A percentile compares a stretch with the other conserved stretches of the same genome.
Conservation (phyloP, 768 basidiomycete genomes). For the Pulveroboletus sp. region DNA sequence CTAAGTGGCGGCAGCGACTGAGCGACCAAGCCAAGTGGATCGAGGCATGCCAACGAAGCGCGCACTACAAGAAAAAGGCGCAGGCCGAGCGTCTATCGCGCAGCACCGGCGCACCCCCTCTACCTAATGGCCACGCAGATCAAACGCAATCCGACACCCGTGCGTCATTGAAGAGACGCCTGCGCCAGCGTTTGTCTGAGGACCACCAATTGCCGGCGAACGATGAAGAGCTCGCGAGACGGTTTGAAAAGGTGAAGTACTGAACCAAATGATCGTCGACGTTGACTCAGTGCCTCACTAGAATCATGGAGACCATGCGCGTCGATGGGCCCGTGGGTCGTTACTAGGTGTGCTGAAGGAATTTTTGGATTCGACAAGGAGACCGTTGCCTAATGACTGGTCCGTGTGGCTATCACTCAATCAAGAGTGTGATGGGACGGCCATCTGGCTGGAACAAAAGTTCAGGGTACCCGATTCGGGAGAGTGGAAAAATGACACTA, state of each 20-base stretch:
- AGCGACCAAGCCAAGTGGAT: conserved; percentile 49
- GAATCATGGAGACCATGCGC: conserved; percentile 70
- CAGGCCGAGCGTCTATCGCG: conserved; percentile 30
- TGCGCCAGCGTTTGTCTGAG: conserved; percentile 32
- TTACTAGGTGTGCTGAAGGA: conserved; percentile 43
- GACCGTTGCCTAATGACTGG: conserved; percentile 42
- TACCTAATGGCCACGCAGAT: conserved; percentile 20
- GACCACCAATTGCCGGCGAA: conserved; percentile 52
- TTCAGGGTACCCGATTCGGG: conserved; percentile 66
- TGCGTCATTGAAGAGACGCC: conserved; percentile 24
- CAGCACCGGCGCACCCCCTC: conserved; percentile 11
- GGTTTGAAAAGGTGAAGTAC: conserved; percentile 58
- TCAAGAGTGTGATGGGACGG: conserved; percentile 66
- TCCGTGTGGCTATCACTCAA: conserved; percentile 72
- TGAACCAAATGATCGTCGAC: background rate
- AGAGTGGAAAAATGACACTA: conserved; percentile 50
- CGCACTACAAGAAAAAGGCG: conserved; percentile 55
- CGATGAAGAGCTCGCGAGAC: conserved; percentile 60
- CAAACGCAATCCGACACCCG: conserved; percentile 21
- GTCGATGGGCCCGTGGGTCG: conserved; percentile 70
- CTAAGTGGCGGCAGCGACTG: conserved; percentile 43
- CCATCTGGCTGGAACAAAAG: conserved; percentile 77
- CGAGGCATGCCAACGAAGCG: conserved; percentile 57
- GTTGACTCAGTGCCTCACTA: conserved; percentile 27
- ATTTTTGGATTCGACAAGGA: conserved; percentile 35